A percentile compares a stretch with the other conserved stretches of the same genome.
phyloP scores from a whole-genome alignment of 2,329 filamentous ascomycete genomes.

The Phaeosphaeriaceae sp. region DNA sequence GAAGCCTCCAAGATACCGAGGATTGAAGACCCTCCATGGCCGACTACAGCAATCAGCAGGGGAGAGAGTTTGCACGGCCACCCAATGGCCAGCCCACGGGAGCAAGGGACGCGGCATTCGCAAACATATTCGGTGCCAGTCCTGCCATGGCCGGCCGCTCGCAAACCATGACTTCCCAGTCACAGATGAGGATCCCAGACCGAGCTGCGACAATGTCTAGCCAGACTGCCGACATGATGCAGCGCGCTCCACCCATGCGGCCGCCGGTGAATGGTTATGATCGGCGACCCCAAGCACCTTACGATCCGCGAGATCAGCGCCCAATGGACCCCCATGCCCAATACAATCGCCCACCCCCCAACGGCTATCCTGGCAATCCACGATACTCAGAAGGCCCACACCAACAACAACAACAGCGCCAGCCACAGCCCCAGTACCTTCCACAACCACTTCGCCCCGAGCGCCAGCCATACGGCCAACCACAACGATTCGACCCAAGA shows the following conservation, averaged over 20 bases:
- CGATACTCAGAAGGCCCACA: constrained; percentile 41
- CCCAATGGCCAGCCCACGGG: constrained; percentile 60
- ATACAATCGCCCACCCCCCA: constrained; percentile 42
- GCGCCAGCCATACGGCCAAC: constrained; percentile 73
- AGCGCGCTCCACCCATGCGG: constrained; percentile 68
- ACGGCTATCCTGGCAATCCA: constrained; percentile 48
- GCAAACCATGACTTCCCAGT: constrained; percentile 90
- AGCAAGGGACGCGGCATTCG: constrained; percentile 93
- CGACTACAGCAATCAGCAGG: constrained; percentile 68
- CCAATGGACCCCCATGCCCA: constrained; percentile 33
- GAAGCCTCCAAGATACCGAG: constrained; percentile 15
- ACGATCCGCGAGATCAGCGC: constrained; percentile 40
- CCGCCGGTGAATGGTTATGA: constrained; percentile 53
- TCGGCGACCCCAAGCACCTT: constrained; percentile 39
- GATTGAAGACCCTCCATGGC: constrained; percentile 57
- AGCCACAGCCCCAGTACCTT: constrained; percentile 62
- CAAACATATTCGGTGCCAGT: constrained; percentile 92
- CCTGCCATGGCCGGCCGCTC: constrained; percentile 77
- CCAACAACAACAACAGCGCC: constrained; percentile 41
- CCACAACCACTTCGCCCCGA: constrained; percentile 67
- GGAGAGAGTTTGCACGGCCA: constrained; percentile 63
- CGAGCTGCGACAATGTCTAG: constrained; percentile 73
- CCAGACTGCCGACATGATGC: constrained; percentile 61
- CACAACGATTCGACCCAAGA: constrained; percentile 71
- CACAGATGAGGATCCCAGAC: constrained; percentile 66